Evolutionary conservation across 495 filamentous ascomycete species (phyloP).

Genomic region (Lindgomyces ingoldianus): DNA sequence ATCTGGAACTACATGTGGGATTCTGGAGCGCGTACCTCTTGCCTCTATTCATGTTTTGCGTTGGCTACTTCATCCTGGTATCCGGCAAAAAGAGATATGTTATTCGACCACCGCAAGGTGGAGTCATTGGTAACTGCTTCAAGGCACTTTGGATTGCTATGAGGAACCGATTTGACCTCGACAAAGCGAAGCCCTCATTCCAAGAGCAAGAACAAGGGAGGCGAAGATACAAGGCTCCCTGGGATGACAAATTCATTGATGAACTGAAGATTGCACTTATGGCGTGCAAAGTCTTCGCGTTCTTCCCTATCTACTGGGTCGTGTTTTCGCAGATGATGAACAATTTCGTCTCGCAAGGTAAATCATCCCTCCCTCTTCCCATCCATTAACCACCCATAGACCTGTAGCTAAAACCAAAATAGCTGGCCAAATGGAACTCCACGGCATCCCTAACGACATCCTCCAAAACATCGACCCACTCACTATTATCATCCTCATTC

Average conservation of each 20-base stretch:
- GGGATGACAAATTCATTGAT: constrained; percentile 54
- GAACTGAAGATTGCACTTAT: constrained; percentile 52
- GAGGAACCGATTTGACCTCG: constrained; percentile 59
- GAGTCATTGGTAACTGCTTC: constrained; percentile 63
- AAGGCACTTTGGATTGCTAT: constrained; percentile 63
- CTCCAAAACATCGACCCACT: constrained; percentile 41
- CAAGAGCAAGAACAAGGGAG: constrained; percentile 46
- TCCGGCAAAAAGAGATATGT: constrained; percentile 60
- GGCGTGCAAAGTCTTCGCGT: constrained; percentile 58
- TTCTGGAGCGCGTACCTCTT: constrained; percentile 77
- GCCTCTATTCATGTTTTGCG: constrained; percentile 61
- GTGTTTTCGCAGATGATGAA: constrained; percentile 38
- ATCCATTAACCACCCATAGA: neutral
- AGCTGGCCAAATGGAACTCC: constrained; percentile 61
- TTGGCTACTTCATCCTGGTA: constrained; percentile 45
- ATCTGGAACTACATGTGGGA: constrained; percentile 65
- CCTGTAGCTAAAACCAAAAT: constrained; percentile 42
- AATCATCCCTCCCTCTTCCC: constrained; percentile 1
- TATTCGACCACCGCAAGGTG: constrained; percentile 62
- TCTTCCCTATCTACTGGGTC: constrained; percentile 54
- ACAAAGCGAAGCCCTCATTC: constrained; percentile 63
- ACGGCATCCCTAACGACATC: constrained; percentile 59
- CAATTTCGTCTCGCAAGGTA: constrained; percentile 40
- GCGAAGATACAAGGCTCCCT: constrained; percentile 38
- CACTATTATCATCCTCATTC: constrained; percentile 38